Base-by-base conservation (phyloP, 129 eudicot genomes). In the Artemisia argyi region DNA sequence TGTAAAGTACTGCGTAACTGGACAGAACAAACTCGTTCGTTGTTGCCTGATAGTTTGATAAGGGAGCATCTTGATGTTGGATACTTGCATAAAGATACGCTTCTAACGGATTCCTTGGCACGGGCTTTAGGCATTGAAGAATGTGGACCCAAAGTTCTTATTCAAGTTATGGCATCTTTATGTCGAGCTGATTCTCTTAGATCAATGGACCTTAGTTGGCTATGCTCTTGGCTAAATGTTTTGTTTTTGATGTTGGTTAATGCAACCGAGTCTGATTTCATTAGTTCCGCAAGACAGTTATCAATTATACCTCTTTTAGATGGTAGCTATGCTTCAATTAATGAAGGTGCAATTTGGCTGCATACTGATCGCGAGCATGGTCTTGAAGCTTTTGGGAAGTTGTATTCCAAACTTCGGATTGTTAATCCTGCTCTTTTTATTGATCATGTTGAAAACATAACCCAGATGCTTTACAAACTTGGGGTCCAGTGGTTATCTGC, bases 281-380 rank as follows among this genome's bases (percentile, higher is more conserved):
- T 81, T 32, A 47, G 20, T 73, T 46, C 70, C 26, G 81, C 87
- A 17, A 48, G 57, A 19, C 76, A 75, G 61, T 62, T 81, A 66
- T 89, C 91, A 7, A 85, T 90, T 79, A 81, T 90, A 70, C 97
- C 94, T 28, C 87, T 90, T 24, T 76, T 84, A 32, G 86, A 90
- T 79, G 91, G 94, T 54, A 79, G 57, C n/a, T 87, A 69, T 63
- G 48, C 91, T 59, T 88, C 97, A 16, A 46, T 81, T 68, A 75
- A 73, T 46, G 88, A 79, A 24, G 91, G 87, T 67, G 68, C 88
- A 61, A 87, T 90, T 58, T 90, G 97, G 97, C 79, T 87, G 80
- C 77, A 81, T 69, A 68, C 76, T 18, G 87, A 85, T 66, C 20
- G 15, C 13, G 82, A 80, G 26, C 73, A 73, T 81, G 85, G 80